A percentile compares a stretch with the other conserved stretches of the same genome.
phyloP scores from a whole-genome alignment of 73 alveolate genomes.

The Symbiodinium pilosum region DNA sequence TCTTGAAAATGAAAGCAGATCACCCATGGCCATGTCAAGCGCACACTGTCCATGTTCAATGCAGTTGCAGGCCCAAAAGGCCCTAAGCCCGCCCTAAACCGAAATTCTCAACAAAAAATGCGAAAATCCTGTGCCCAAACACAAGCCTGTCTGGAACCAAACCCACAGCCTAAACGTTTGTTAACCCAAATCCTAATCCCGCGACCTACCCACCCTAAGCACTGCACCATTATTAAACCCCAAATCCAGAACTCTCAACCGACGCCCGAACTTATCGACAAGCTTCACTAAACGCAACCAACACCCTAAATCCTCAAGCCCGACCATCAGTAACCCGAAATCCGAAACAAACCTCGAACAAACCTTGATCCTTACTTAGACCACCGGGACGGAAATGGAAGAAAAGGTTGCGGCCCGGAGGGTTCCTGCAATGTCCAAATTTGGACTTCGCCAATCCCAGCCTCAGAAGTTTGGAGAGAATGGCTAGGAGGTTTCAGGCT shows the following conservation, averaged over 20 bases:
- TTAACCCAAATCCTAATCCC: neutral
- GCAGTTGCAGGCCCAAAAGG: no score
- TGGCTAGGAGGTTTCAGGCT: neutral
- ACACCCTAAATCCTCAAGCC: neutral
- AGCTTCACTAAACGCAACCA: neutral
- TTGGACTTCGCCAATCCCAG: slow-evolving; percentile 62
- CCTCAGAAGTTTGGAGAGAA: neutral
- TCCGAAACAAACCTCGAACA: neutral
- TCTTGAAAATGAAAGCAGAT: no score
- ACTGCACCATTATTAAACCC: neutral
- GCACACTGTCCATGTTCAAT: no score
- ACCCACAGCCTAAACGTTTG: no score
- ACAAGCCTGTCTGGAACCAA: no score
- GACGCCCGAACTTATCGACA: neutral
- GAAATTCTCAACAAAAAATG: no score
- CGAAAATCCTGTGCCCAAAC: no score
- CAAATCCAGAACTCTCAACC: no score
- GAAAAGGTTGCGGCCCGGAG: slow-evolving; percentile 47
- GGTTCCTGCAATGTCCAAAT: slow-evolving; percentile 76
- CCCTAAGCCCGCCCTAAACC: no score
- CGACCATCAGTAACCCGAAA: neutral
- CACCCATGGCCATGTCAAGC: no score
- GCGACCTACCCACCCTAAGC: neutral
- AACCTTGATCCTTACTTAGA: neutral
- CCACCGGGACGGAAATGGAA: no score